Evolutionary conservation across 176 grass and related monocot species (phyloP).

Genomic region (Bothriochloa decipiens): DNA sequence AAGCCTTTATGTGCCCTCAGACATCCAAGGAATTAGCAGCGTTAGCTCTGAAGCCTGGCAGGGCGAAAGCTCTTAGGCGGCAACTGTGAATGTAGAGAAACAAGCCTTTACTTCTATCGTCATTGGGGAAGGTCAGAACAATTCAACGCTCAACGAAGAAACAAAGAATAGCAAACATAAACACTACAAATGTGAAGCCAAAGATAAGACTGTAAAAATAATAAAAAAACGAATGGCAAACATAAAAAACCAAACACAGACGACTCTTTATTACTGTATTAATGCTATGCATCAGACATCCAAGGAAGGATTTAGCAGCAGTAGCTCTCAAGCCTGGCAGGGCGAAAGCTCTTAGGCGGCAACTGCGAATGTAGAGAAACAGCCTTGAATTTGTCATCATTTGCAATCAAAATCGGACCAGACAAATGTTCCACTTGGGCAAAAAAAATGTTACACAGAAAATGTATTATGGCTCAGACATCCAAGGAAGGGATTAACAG

Average conservation of each 20-base stretch:
- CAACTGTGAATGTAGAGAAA: slow-evolving; percentile 78
- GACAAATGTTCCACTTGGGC: too few relatives aligned
- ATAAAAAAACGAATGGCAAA: neutral
- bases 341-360: slow-evolving; percentile 60
- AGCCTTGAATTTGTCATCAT: slow-evolving; percentile 53
- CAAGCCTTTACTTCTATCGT: slow-evolving; percentile 41
- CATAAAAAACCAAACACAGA: too few relatives aligned
- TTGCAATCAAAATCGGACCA: neutral
- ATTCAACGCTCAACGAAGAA: too few relatives aligned
- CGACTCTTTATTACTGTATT: too few relatives aligned
- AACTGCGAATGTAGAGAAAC: slow-evolving; percentile 79
- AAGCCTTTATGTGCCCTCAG: slow-evolving; percentile 25
- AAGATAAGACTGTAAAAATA: too few relatives aligned
- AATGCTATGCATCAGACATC: slow-evolving; percentile 44
- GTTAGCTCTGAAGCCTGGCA: slow-evolving; percentile 65
- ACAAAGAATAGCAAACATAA: neutral
- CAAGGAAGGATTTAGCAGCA: slow-evolving; percentile 62
- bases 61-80: slow-evolving; percentile 61
- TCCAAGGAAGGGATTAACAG: slow-evolving; percentile 64
- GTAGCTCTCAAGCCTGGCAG: slow-evolving; percentile 55
- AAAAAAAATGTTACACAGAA: too few relatives aligned
- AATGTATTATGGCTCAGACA: slow-evolving; percentile 45
- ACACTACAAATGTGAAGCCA: too few relatives aligned
- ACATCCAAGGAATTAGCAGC: slow-evolving; percentile 65
- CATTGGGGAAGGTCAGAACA: neutral